These are phyloP conservation scores for Volutella citrinella DNA, from an alignment of 2,329 filamentous ascomycete species.

Conservation along the genomic window DNA sequence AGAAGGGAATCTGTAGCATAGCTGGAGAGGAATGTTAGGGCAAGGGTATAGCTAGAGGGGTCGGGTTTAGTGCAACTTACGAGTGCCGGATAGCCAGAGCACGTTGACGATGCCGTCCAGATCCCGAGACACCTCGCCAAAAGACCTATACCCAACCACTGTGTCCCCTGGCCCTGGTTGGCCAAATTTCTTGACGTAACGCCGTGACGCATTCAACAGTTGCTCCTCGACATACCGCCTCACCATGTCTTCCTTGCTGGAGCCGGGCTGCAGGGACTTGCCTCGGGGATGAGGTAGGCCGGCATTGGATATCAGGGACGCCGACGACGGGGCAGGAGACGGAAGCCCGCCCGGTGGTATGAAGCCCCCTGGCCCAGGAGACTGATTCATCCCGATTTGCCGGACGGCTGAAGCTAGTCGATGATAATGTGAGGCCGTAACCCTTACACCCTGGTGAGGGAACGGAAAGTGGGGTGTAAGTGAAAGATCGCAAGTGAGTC, in stretches of 20 bases:
- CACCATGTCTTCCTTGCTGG: conserved; percentile 58
- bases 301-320: conserved; percentile 37
- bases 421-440: too few species aligned
- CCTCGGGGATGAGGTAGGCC: conserved; percentile 54
- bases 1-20: conserved; percentile 73
- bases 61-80: conserved; percentile 46
- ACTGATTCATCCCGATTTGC: too few species aligned
- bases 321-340: conserved; percentile 52
- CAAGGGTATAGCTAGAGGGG: neutral
- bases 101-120: conserved; percentile 74
- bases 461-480: too few species aligned
- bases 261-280: conserved; percentile 52
- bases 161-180: conserved; percentile 43
- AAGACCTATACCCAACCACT: conserved; percentile 53
- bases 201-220: conserved; percentile 52
- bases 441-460: too few species aligned
- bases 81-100: conserved; percentile 83
- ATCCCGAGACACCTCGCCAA: conserved; percentile 70
- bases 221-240: conserved; percentile 55
- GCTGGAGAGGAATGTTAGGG: conserved; percentile 6
- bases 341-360: conserved; percentile 44
- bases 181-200: conserved; percentile 59
- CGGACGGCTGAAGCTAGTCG: too few species aligned
- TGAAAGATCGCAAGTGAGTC: too few species aligned
- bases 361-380: conserved; percentile 47